Evolutionary conservation across 768 basidiomycete genomes (phyloP), one percentile per base, ranked within the genome.

Genomic region (Trametes maxima): DNA sequence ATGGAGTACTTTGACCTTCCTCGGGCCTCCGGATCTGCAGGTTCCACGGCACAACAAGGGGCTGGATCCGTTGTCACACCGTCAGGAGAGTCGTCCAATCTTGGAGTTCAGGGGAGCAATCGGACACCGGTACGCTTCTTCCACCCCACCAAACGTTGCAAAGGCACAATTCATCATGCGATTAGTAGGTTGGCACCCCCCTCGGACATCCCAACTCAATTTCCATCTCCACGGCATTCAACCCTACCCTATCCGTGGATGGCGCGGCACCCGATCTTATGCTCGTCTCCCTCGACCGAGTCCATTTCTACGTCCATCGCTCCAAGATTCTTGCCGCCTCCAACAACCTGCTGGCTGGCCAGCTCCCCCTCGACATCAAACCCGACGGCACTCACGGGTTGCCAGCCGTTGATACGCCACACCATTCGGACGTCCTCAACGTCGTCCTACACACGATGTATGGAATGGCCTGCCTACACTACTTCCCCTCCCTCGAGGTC

Each of bases 191-290:
- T 8, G 53, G 45, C 7, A 59, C 57, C 1, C 53, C 62, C 0
- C 25, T 46, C 16, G 53, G 47, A 7, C 40, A 21, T 24, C 57
- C 58, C 14, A 17, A 37, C 6, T 14, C 19, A 5, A 46, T 59
- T n/a, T 89, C 90, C 2, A 84, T 94, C 39, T 92, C 91, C 12
- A 93, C 92, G 33, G 89, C 89, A 0, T 94, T 93, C 74, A 86
- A 82, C 67, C 89, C 91, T 2, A 83, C 81, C 22, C 83, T 87
- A 2, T 60, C 83, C 54, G 78, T 81, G 62, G 77, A 82, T 42
- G 66, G 80, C 0, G 67, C 78, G 14, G 76, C 77, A 2, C 84
- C 88, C 1, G 87, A 94, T 69, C 64, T 85, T 42, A 77, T 87
- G 64, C 75, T 92, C 43, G 74, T 90, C 50, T 85, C 90, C 1